Evolutionary conservation across 2,329 filamentous ascomycete species (phyloP).

Genomic region (Microsporum ferrugineum): DNA sequence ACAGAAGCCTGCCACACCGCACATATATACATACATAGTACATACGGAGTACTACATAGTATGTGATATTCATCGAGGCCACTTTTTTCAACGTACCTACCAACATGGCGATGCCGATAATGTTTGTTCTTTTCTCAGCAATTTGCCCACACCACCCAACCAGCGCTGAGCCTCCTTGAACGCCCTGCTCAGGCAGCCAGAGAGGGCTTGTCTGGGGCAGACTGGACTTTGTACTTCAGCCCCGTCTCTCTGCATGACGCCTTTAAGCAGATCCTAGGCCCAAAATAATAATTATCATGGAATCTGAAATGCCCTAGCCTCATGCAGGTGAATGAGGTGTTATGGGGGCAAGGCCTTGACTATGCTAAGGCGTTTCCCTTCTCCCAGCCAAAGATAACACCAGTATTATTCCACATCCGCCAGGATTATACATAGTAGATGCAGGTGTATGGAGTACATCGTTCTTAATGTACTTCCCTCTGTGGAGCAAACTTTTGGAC

Average conservation of each 20-base stretch:
- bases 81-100: background rate
- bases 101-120: background rate
- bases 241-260: background rate
- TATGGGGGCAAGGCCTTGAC: background rate
- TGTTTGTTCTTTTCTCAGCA: background rate
- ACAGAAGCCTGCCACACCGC: background rate
- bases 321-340: background rate
- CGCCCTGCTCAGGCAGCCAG: background rate
- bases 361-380: background rate
- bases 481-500: background rate
- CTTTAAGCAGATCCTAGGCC: conserved; percentile 2
- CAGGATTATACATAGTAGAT: background rate
- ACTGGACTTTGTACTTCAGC: background rate
- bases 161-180: background rate
- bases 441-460: background rate
- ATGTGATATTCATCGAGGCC: too few relatives aligned
- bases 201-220: background rate
- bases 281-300: background rate
- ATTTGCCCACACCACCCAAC: background rate
- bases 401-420: background rate
- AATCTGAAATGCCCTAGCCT: background rate
- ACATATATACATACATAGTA: too few relatives aligned
- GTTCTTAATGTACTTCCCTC: background rate
- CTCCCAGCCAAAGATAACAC: background rate
- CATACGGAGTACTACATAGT: too few relatives aligned